phyloP scores from a whole-genome alignment of 2,329 filamentous ascomycete species.

The Stagonosporopsis rhizophila region DNA sequence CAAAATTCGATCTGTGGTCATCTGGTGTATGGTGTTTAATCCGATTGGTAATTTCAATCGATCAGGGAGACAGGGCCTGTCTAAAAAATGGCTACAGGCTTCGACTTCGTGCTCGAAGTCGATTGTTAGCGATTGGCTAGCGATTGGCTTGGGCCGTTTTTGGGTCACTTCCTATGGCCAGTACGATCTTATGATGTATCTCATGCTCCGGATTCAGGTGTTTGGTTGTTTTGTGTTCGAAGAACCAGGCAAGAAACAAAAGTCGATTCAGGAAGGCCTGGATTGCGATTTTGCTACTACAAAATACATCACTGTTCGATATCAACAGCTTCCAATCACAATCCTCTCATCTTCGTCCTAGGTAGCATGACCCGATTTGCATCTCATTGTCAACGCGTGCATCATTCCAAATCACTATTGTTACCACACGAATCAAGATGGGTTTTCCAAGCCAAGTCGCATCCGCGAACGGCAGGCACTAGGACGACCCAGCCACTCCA shows the following conservation, averaged over 20 bases:
- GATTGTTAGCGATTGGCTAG: neutral
- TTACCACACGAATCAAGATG: neutral
- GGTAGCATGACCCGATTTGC: neutral
- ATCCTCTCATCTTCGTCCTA: neutral
- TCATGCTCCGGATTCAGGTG: neutral
- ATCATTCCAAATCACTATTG: neutral
- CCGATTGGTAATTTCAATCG: neutral
- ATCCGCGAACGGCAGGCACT: slow-evolving; percentile 1
- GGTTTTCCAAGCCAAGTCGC: neutral
- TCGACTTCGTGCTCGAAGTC: neutral
- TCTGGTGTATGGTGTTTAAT: neutral
- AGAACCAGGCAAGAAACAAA: neutral
- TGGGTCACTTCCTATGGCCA: neutral
- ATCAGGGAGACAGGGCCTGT: neutral
- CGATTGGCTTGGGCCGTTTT: neutral
- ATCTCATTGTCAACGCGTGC: neutral
- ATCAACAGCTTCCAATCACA: neutral
- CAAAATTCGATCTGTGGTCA: neutral
- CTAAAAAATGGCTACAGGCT: neutral
- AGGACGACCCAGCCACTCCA: slow-evolving; percentile 1
- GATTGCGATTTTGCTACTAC: neutral
- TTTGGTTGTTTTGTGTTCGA: neutral
- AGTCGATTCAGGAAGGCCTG: slow-evolving; percentile 5
- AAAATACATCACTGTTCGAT: neutral
- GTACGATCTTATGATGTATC: neutral